These are phyloP conservation scores for Meyerozyma athensensis DNA, from an alignment of 1,139 yeast genomes.

Conservation along the genomic window DNA sequence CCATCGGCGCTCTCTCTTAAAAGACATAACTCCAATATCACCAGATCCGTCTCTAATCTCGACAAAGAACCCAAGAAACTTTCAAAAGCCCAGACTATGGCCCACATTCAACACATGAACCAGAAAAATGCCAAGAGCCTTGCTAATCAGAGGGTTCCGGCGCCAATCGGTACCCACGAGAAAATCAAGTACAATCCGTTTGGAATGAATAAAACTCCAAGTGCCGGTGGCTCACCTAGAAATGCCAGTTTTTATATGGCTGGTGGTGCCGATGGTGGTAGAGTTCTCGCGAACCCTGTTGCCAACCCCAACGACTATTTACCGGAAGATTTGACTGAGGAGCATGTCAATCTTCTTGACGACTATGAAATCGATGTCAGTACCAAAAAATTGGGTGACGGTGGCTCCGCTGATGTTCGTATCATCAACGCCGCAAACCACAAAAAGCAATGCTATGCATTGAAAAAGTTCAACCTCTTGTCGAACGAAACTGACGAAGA, in stretches of 20 bases:
- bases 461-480: constrained; percentile 62
- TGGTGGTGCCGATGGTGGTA: constrained; percentile 32
- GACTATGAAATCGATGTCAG: constrained; percentile 51
- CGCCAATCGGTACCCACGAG: constrained; percentile 17
- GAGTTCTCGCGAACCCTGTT: constrained; percentile 59
- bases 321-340: constrained; percentile 51
- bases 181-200: constrained; percentile 45
- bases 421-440: constrained; percentile 39
- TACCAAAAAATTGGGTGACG: constrained; percentile 57
- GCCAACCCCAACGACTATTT: constrained; percentile 63
- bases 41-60: constrained; percentile 1
- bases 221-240: constrained; percentile 29
- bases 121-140: constrained; percentile 23
- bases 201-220: constrained; percentile 36
- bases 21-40: constrained; percentile 21
- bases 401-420: constrained; percentile 69
- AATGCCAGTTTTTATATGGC: constrained; percentile 38
- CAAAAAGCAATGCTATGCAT: constrained; percentile 45
- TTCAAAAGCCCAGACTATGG: constrained; percentile 36
- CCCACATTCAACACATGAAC: constrained; percentile 33
- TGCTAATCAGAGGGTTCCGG: background rate
- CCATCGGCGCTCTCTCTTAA: constrained; percentile 27
- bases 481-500: constrained; percentile 59
- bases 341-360: constrained; percentile 49
- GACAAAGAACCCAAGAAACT: constrained; percentile 21